phyloP scores from a whole-genome alignment of 495 filamentous ascomycete genomes.

The Penicillium coprophilum region DNA sequence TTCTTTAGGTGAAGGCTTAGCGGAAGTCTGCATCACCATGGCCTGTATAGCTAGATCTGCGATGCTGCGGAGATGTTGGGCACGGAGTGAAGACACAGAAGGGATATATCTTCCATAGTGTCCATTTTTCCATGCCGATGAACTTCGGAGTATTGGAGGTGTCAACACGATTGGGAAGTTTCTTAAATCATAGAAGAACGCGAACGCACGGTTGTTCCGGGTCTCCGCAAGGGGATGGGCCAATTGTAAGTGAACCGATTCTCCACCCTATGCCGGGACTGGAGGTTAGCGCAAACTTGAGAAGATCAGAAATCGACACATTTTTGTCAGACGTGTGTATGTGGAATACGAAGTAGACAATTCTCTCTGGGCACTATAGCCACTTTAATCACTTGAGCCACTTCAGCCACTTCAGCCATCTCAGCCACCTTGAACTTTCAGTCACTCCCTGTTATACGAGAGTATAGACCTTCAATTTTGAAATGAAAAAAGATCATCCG shows the following conservation, averaged over 20 bases:
- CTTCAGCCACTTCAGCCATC: neutral
- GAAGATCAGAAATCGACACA: neutral
- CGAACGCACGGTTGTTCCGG: neutral
- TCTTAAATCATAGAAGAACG: neutral
- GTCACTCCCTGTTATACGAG: neutral
- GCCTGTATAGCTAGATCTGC: constrained; percentile 18
- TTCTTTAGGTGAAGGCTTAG: constrained; percentile 16
- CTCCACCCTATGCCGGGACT: neutral
- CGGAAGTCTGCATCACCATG: constrained; percentile 20
- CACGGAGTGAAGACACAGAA: constrained; percentile 4
- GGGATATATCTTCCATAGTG: neutral
- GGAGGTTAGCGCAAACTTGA: neutral
- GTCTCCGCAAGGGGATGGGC: neutral
- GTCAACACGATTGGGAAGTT: neutral
- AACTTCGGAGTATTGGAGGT: neutral
- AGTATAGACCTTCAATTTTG: neutral
- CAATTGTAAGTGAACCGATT: neutral
- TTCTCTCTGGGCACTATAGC: neutral
- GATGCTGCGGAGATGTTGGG: constrained; percentile 13
- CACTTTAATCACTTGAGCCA: neutral
- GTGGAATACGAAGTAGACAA: neutral
- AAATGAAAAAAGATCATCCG: neutral
- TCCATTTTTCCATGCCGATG: neutral
- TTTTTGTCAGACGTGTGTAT: no score
- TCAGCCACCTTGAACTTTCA: no score